Base-by-base conservation (phyloP, 1,284 basidiomycete genomes). In the Rhodotorula glutinis region DNA sequence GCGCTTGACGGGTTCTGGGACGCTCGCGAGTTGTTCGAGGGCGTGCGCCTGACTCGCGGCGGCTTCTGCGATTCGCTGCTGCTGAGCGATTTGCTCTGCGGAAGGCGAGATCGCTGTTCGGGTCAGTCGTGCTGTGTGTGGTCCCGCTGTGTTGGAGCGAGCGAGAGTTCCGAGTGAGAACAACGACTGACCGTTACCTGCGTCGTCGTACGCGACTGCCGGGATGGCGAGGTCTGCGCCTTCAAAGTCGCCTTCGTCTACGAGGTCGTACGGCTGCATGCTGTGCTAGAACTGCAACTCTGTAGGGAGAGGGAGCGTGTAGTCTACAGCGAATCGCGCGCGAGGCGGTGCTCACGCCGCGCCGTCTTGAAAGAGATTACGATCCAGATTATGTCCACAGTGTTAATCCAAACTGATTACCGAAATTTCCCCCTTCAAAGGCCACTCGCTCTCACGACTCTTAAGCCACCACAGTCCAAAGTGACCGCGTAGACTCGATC, bases 61-160 rank as follows among this genome's bases (percentile, higher is more conserved):
- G 14, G 72, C 69, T 46, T 73, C 72, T 46, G 72, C 72, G 49
- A 73, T 65, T 16, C 72, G 72, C 54, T 73, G 72, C 57, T 73
- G 72, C 57, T 73, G 72, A 0, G 69, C 72, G 55, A 71, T 62
- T 55, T 65, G 61, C 62, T 73, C 71, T 73, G 58, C 46, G 40
- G 27, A 43, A 40, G 27, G 44, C 27, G 9, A 25, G 56, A 4
- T 2, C 2, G 38, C 13, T 14, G 21, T 8, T 2, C 17, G 30
- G n/a, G 40, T 56, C n/a, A n/a, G n/a, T n/a, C n/a, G n/a, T n/a
- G n/a, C n/a, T n/a, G n/a, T n/a, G n/a, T n/a, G n/a, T n/a, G n/a
- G n/a, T n/a, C n/a, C n/a, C n/a, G n/a, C n/a, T n/a, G n/a, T n/a
- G n/a, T n/a, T n/a, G n/a, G n/a, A n/a, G n/a, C n/a, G n/a, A n/a